Conservation (phyloP, 2,329 filamentous ascomycete species). For the Periconia sp. region DNA sequence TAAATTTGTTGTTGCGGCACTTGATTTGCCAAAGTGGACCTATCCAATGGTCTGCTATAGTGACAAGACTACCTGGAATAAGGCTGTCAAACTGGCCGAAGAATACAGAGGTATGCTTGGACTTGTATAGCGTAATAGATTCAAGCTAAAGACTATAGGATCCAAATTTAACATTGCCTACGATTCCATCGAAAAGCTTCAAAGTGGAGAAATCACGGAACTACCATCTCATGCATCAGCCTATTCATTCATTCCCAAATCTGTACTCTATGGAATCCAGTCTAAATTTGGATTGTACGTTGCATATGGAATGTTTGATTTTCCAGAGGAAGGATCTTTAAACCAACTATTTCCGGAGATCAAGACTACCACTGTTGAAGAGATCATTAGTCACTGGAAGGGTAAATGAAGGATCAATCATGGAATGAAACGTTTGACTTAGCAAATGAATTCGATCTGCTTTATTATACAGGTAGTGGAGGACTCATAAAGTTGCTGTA, state of each 20-base stretch:
- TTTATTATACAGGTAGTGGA: too few species aligned
- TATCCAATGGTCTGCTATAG: slow-evolving; percentile 43
- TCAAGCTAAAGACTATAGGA: not conserved
- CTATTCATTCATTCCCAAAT: slow-evolving; percentile 16
- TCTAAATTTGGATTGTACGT: slow-evolving; percentile 5
- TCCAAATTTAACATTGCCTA: slow-evolving; percentile 17
- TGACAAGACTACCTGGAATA: slow-evolving; percentile 54
- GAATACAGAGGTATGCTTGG: slow-evolving; percentile 40
- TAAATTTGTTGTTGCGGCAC: slow-evolving; percentile 9
- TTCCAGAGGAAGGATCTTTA: slow-evolving; percentile 1
- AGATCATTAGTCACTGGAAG: slow-evolving; percentile 6
- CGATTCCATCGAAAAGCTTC: slow-evolving; percentile 17
- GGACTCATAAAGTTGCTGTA: too few species aligned
- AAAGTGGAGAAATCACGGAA: slow-evolving; percentile 18
- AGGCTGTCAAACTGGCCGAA: slow-evolving; percentile 52
- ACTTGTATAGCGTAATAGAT: not conserved
- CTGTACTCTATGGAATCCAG: slow-evolving; percentile 4
- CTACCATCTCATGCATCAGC: slow-evolving; percentile 12
- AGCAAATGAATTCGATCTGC: too few species aligned
- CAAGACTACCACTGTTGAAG: slow-evolving; percentile 1
- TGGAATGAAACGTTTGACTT: too few species aligned
- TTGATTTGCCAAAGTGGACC: slow-evolving; percentile 38
- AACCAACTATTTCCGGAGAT: slow-evolving; percentile 5
- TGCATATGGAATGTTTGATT: slow-evolving; percentile 10
- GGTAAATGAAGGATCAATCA: not conserved